Conservation (phyloP, 371 early-diverging fungal species). For the Paraphysoderma sedebokerense region DNA sequence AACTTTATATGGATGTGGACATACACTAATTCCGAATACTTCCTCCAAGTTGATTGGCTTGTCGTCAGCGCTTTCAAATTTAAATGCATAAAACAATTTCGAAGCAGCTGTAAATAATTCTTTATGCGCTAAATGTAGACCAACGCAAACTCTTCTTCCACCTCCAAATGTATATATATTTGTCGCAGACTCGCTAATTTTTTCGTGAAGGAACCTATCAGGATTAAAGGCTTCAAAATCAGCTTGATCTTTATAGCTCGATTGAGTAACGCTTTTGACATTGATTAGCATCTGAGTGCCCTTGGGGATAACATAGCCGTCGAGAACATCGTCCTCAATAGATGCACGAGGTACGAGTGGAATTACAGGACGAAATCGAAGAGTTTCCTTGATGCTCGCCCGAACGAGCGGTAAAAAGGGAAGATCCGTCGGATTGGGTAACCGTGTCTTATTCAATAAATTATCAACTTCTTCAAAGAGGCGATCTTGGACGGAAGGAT, state of each 20-base stretch:
- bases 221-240: not conserved
- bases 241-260: not conserved
- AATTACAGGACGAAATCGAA: slow-evolving; percentile 20
- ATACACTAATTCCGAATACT: too few species aligned
- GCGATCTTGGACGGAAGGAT: not conserved
- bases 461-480: not conserved
- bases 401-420: slow-evolving; percentile 16
- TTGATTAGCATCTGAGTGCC: slow-evolving; percentile 11
- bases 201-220: slow-evolving; percentile 7
- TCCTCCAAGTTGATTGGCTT: too few species aligned
- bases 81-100: slow-evolving; percentile 16
- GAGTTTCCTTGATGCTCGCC: slow-evolving; percentile 21
- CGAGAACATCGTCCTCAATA: slow-evolving; percentile 17
- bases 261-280: slow-evolving; percentile 17
- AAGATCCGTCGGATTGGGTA: not conserved
- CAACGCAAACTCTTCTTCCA: slow-evolving; percentile 28
- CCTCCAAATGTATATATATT: slow-evolving; percentile 16
- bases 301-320: slow-evolving; percentile 23
- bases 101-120: slow-evolving; percentile 20
- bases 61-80: slow-evolving; percentile 12
- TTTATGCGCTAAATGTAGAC: slow-evolving; percentile 26
- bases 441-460: not conserved
- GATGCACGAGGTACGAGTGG: slow-evolving; percentile 27
- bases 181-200: slow-evolving; percentile 20
- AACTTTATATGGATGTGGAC: too few species aligned